phyloP scores from a whole-genome alignment of 169 alveolate genomes.

The Cryptosporidium parvum region DNA sequence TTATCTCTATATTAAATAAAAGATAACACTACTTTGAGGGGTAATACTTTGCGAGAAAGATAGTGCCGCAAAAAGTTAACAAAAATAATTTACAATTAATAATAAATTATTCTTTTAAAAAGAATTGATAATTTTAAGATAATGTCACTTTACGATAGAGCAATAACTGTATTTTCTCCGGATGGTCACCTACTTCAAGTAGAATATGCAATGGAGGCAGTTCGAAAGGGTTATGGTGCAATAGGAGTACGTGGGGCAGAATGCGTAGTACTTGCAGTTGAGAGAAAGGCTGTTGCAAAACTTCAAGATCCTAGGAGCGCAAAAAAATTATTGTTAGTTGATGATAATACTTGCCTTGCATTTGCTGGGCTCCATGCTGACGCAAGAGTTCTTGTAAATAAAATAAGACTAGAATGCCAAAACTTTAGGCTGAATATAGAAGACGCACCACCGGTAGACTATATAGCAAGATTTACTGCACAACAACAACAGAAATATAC shows the following conservation, averaged over 20 bases:
- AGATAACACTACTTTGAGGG: background rate
- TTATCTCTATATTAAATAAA: background rate
- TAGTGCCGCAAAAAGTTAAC: conserved; percentile 7
- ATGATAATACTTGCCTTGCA: conserved; percentile 94
- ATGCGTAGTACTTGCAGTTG: conserved; percentile 97
- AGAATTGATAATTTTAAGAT: conserved; percentile 34
- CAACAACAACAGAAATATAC: conserved; percentile 95
- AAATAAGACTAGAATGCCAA: conserved; percentile 96
- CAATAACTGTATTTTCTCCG: conserved; percentile 99
- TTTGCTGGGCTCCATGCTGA: conserved; percentile 99
- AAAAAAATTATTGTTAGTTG: conserved; percentile 93
- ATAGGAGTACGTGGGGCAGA: conserved; percentile 96
- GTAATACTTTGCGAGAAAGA: background rate
- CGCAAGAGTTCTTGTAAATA: conserved; percentile 96
- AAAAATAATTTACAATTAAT: background rate
- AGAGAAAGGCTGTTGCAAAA: conserved; percentile 94
- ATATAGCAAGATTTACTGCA: conserved; percentile 95
- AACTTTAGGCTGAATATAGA: conserved; percentile 94
- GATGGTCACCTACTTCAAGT: conserved; percentile 99
- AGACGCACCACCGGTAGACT: conserved; percentile 96
- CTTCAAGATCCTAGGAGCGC: conserved; percentile 93
- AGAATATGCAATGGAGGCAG: conserved; percentile 99
- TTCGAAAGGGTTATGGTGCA: conserved; percentile 95
- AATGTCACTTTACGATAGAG: conserved; percentile 95
- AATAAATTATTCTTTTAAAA: background rate